Conservation (phyloP, 2,329 filamentous ascomycete species). For the Aspergillus thermomutatus region DNA sequence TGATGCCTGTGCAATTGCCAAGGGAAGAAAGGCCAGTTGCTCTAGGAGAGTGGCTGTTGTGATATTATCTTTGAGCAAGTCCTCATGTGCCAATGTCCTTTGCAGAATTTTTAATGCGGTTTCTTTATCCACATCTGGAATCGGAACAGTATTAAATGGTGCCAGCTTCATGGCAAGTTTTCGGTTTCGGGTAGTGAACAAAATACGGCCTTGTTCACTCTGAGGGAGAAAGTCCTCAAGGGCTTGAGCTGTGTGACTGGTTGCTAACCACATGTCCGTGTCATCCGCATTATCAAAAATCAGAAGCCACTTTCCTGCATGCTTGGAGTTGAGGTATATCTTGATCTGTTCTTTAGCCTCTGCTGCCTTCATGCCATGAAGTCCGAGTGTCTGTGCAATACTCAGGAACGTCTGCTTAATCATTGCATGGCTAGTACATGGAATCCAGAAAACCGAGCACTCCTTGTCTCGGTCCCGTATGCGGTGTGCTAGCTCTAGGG, state of each 20-base stretch:
- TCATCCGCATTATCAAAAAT: constrained; percentile 25
- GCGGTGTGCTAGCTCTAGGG: constrained; percentile 22
- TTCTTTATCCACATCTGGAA: constrained; percentile 12
- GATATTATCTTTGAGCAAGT: constrained; percentile 9
- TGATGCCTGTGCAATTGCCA: constrained; percentile 24
- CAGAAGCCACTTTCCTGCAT: constrained; percentile 18
- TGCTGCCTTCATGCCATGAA: constrained; percentile 1
- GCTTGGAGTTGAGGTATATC: constrained; percentile 8
- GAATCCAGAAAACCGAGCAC: constrained; percentile 26
- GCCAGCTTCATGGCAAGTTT: constrained; percentile 16
- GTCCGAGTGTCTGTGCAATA: constrained; percentile 7
- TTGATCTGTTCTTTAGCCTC: constrained; percentile 6
- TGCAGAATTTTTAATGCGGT: constrained; percentile 7
- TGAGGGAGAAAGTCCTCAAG: constrained; percentile 14
- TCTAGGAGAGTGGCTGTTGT: constrained; percentile 9
- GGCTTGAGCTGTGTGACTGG: not conserved
- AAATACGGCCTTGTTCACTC: constrained; percentile 19
- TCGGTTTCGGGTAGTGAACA: constrained; percentile 26
- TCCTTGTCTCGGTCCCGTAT: constrained; percentile 10
- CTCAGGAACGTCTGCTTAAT: constrained; percentile 14
- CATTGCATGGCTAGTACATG: constrained; percentile 18
- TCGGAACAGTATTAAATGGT: constrained; percentile 9
- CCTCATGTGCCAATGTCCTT: not conserved
- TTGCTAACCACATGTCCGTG: constrained; percentile 12
- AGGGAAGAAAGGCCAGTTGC: constrained; percentile 19